Evolutionary conservation across 1,139 yeast genomes (phyloP), one percentile per base, ranked within the genome.

Genomic region (Yamadazyma diddensiae): DNA sequence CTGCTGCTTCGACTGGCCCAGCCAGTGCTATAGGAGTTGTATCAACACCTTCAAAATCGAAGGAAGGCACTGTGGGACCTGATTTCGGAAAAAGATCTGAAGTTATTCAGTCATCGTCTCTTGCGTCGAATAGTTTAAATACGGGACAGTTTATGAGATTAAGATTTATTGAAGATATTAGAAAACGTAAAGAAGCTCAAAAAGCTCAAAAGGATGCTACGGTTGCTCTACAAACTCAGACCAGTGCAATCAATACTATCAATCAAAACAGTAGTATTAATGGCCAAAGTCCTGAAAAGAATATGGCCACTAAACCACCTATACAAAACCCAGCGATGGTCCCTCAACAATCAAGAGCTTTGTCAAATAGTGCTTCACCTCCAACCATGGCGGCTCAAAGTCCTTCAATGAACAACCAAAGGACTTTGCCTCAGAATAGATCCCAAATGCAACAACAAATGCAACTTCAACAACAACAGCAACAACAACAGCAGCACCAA

Each of bases 91-190:
- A 55, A 33, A 59, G 55, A 30, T 35, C 39, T n/a, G 65, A 59
- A 3, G 52, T 52, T 21, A 19, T 47, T 3, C 35, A 47, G 6
- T 29, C 50, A 6, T 35, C 55, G 3, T 39, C 52, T 9, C 38
- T 34, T 19, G 33, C 51, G 12, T 46, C 48, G 1, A 46, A 46
- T 22, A 33, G 47, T 10, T 45, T 53, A 6, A 38, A 53, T 14
- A 55, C 69, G 4, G 70, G 70, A 21, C 74, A 69, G 45, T 70
- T 70, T 40, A 67, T 69, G 74, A 59, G 76, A 36, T 53, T 70
- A 26, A 47, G 76, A 19, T 64, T 68, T 38, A 67, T 70, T 36
- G 75, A 70, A 40, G 74, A 69, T 40, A 68, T 69, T 16, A 50
- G 75, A 19, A 69, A 69, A 38, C 51, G 69, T 39, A 62, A 65